Conservation (phyloP, 2,329 filamentous ascomycete species). For the Trichoderma atroviride region DNA sequence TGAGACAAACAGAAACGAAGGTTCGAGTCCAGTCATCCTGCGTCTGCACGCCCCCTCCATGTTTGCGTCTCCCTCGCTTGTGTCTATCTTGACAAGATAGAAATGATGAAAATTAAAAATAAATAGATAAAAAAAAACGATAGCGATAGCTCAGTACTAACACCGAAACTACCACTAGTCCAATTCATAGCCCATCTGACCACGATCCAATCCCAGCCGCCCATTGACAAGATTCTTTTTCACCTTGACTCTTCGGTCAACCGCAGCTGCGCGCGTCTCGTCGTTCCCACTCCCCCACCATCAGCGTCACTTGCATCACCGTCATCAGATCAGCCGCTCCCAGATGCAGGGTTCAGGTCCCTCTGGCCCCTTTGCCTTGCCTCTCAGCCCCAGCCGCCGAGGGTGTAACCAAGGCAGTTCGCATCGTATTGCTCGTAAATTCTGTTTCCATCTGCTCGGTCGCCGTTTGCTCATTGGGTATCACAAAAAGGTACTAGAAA, state of each 20-base stretch:
- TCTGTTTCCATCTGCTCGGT: neutral
- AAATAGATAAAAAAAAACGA: too few species aligned
- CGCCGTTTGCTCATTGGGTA: neutral
- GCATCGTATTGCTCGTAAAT: neutral
- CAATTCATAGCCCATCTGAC: neutral
- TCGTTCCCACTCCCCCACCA: neutral
- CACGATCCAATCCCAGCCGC: neutral
- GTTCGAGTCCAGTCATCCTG: neutral
- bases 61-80: neutral
- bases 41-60: neutral
- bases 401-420: neutral
- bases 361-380: neutral
- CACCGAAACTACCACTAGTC: too few species aligned
- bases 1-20: neutral
- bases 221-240: neutral
- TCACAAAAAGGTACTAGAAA: neutral
- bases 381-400: neutral
- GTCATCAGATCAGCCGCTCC: conserved; percentile 5
- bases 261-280: neutral
- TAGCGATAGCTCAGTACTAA: too few species aligned
- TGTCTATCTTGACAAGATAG: too few species aligned
- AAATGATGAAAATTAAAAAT: too few species aligned
- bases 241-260: conserved; percentile 10
- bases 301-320: neutral
- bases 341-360: neutral